Base-by-base conservation (phyloP, 805 yeast species). In the Hanseniaspora mollemarum region DNA sequence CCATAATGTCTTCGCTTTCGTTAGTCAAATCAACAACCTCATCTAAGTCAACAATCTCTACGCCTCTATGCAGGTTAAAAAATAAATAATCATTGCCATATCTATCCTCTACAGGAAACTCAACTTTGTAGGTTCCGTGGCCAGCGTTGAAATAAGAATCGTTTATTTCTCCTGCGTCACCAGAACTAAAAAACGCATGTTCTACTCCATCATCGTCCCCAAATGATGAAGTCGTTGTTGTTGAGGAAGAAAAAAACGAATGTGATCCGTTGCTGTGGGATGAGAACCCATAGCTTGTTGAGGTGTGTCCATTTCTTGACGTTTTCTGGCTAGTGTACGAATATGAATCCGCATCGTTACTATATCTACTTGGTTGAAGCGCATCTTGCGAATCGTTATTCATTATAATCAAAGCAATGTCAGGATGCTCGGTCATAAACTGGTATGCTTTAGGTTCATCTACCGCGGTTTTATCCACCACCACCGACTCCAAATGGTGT, bases 111-210 rank as follows among this genome's bases (percentile, higher is more conserved):
- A 3, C 32, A 3, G 43, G 43, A 6, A 39, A 25, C n/a, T 39
- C 43, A n/a, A 39, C 26, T 15, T 25, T 39, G 43, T 39, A 39
- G n/a, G 43, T 39, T 5, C 43, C 43, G 21, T 39, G 43, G 12
- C 43, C 43, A 16, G 43, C 43, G 26, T 39, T 39, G 18, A 12
- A 38, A n/a, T 38, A 38, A 22, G 42, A 4, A 12, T 38, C 42
- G 13, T 13, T 7, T n/a, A 32, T n/a, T 18, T n/a, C 36, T 32
- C n/a, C n/a, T 12, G 24, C 39, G 13, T 19, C 39, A 7, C 39
- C 19, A 7, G 39, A 35, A 19, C 15, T 15, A 16, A 35, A 16
- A 19, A 35, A 35, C 6, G 22, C 19, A 8, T 19, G 7, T 18
- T 21, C 6, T 19, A 6, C 36, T 12, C 6, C 10, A 7, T 7